Evolutionary conservation across 345 rosid species (phyloP), one percentile per base, ranked within the genome.

Genomic region (Streptanthus diversifolius): DNA sequence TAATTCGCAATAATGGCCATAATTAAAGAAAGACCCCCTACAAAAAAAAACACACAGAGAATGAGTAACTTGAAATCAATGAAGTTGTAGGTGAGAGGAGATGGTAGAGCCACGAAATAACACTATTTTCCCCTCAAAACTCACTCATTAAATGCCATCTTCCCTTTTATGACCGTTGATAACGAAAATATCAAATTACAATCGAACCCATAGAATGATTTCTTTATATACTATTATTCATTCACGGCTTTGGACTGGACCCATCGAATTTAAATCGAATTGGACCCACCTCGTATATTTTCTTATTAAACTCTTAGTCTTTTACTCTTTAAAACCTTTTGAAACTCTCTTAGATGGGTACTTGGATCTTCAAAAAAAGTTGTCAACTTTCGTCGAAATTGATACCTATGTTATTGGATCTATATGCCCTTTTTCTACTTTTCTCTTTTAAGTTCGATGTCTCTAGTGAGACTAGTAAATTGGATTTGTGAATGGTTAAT

Each of bases 161-260:
- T 64, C 76, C 76, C 72, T 71, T 39, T 56, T 77, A 57, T 71
- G 80, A 77, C 80, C 80, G 80, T 77, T 77, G 67, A 63, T 61
- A 51, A 36, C 47, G 27, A 59, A 74, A 40, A 7, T 49, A 27
- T 39, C 68, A 71, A 71, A 61, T 71, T 61, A 48, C 75, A 36
- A 36, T 7, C 37, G 1, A 29, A 63, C 55, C 76, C 76, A 48
- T 40, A 24, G 18, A 22, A 27, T 68, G 2, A 47, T n/a, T 48
- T 48, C 3, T 24, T 35, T 45, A 17, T 17, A 17, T 17, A 6
- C 35, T 60, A 25, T 30, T 29, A 39, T 37, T 30, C 37, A 30
- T 57, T 56, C 52, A 57, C 53, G 66, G 17, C 41, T 25, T 36
- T 45, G 77, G 66, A 47, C 37, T 45, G 77, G 77, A 64, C 67